A percentile compares a stretch with the other conserved stretches of the same genome.
phyloP scores from a whole-genome alignment of 768 basidiomycete species.

The Pleurotus pulmonarius region DNA sequence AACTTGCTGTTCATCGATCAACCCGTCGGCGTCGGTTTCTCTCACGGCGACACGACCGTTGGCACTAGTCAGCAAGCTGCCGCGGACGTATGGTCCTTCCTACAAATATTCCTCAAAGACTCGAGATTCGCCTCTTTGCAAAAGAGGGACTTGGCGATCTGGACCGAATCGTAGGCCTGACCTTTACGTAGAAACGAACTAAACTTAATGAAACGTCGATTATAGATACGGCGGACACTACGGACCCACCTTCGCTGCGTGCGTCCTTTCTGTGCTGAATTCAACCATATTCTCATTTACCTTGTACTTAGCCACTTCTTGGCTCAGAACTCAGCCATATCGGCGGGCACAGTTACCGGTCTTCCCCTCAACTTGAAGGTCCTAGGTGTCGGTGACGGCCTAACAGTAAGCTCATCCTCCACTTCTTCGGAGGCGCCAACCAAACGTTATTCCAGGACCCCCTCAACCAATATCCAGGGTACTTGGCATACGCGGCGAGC shows the following conservation, averaged over 20 bases:
- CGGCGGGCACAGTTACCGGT: slow-evolving; percentile 39
- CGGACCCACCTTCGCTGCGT: slow-evolving; percentile 63
- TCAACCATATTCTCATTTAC: not conserved
- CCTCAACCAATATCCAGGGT: slow-evolving; percentile 54
- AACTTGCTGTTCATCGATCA: slow-evolving; percentile 65
- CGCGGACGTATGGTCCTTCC: slow-evolving; percentile 54
- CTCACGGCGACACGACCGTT: slow-evolving; percentile 46
- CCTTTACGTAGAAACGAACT: not conserved
- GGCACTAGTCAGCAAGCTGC: slow-evolving; percentile 53
- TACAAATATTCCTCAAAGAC: slow-evolving; percentile 61
- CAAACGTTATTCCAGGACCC: slow-evolving; percentile 26
- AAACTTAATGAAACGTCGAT: not conserved
- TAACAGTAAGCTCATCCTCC: slow-evolving; percentile 39
- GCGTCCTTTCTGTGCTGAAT: slow-evolving; percentile 9
- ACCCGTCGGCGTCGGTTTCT: slow-evolving; percentile 62
- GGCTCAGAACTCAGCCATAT: slow-evolving; percentile 54
- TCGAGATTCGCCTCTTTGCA: slow-evolving; percentile 46
- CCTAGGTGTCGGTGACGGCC: slow-evolving; percentile 60
- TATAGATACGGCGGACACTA: slow-evolving; percentile 68
- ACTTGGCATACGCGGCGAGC: slow-evolving; percentile 48
- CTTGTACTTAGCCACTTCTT: slow-evolving; percentile 45
- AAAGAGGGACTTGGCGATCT: slow-evolving; percentile 46
- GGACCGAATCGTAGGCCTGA: slow-evolving; percentile 54
- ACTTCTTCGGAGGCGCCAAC: not conserved
- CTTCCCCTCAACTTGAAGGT: slow-evolving; percentile 54